These are phyloP conservation scores for Mytilinidion resinicola DNA, from an alignment of 495 filamentous ascomycete species.

Conservation along the genomic window DNA sequence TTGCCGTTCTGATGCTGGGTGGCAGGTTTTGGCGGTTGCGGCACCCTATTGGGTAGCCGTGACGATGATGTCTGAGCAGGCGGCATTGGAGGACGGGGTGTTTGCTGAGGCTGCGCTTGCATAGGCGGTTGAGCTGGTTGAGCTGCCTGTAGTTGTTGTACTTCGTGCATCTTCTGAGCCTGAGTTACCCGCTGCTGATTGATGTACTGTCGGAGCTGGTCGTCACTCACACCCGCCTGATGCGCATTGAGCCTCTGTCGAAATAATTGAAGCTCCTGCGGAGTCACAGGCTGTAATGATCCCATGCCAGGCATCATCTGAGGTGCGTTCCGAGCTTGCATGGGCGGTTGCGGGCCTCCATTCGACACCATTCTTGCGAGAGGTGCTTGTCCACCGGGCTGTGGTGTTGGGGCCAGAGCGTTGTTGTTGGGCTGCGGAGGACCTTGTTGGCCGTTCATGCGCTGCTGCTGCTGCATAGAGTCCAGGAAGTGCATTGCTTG, in stretches of 20 bases:
- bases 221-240: constrained; percentile 8
- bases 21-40: constrained; percentile 17
- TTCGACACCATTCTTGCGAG: constrained; percentile 29
- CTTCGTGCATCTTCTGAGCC: not conserved
- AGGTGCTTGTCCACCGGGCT: constrained; percentile 23
- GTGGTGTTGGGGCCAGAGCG: not conserved
- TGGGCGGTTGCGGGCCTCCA: constrained; percentile 4
- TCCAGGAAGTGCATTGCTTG: constrained; percentile 25
- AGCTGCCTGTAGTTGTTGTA: constrained; percentile 35
- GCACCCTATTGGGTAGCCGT: constrained; percentile 11
- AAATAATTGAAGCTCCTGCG: constrained; percentile 13
- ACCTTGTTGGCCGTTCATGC: not conserved
- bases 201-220: constrained; percentile 14
- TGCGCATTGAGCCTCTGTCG: constrained; percentile 3
- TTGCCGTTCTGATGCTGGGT: constrained; percentile 18
- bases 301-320: constrained; percentile 6
- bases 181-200: constrained; percentile 4
- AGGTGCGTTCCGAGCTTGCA: not conserved
- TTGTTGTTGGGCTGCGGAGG: constrained; percentile 13
- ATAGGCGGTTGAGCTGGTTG: constrained; percentile 14
- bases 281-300: constrained; percentile 13
- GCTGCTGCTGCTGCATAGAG: constrained; percentile 5
- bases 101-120: constrained; percentile 28
- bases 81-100: constrained; percentile 18
- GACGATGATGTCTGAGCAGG: constrained; percentile 11